Evolutionary conservation across 192 early-diverging fungal species (phyloP).

Genomic region (Mortierella alpina): DNA sequence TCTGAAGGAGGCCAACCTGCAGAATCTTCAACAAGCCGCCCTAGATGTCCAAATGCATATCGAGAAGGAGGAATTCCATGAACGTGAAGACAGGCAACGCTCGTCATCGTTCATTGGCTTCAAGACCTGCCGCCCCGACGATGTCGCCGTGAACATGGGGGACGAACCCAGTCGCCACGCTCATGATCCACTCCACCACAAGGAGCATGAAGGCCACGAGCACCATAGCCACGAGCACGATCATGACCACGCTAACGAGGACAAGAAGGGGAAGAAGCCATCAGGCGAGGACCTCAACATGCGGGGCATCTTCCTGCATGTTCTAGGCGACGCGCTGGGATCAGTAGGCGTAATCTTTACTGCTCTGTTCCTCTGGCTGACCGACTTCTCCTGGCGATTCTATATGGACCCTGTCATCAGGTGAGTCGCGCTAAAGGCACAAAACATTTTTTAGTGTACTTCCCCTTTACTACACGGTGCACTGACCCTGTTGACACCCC

Average conservation of each 20-base stretch:
- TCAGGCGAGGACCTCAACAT: constrained; percentile 64
- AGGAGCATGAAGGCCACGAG: constrained; percentile 48
- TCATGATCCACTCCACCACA: constrained; percentile 8
- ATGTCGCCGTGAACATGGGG: constrained; percentile 15
- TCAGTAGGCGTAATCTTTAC: constrained; percentile 88
- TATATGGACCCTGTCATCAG: constrained; percentile 91
- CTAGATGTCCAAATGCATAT: constrained; percentile 37
- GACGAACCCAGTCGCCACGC: constrained; percentile 14
- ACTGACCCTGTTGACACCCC: background rate
- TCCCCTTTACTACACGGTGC: background rate
- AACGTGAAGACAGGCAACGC: background rate
- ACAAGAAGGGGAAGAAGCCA: constrained; percentile 35
- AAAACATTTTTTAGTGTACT: too few species aligned
- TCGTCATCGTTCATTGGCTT: background rate
- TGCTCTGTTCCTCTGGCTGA: constrained; percentile 81
- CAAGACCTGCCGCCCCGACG: background rate
- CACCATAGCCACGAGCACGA: constrained; percentile 53
- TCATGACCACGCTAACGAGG: constrained; percentile 26
- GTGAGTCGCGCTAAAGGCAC: constrained; percentile 14
- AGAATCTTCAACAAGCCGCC: constrained; percentile 32
- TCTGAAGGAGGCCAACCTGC: constrained; percentile 21
- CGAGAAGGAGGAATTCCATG: constrained; percentile 16
- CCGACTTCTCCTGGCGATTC: constrained; percentile 72
- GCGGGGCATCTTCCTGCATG: constrained; percentile 85
- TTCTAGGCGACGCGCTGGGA: constrained; percentile 90